phyloP scores from a whole-genome alignment of 345 rosid species.

The Chamaenerion angustifolium region DNA sequence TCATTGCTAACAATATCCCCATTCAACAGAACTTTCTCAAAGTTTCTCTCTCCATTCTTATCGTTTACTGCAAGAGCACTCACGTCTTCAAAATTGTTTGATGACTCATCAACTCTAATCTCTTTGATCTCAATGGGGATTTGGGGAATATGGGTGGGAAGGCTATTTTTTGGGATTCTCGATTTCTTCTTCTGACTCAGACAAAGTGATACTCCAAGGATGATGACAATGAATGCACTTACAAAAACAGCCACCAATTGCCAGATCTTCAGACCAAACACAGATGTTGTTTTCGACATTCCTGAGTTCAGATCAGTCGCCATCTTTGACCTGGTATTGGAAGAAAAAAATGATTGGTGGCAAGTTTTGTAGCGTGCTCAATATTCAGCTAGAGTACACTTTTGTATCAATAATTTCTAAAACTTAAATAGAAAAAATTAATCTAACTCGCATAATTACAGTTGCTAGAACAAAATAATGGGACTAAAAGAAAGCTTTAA shows the following conservation, averaged over 20 bases:
- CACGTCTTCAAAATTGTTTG: background rate
- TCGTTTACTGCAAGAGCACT: background rate
- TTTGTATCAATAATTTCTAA: background rate
- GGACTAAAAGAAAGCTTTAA: too few relatives aligned
- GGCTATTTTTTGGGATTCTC: conserved; percentile 3
- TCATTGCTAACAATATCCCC: conserved; percentile 11
- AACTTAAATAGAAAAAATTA: too few relatives aligned
- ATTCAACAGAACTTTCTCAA: conserved; percentile 10
- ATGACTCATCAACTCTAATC: conserved; percentile 11
- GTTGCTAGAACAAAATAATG: too few relatives aligned
- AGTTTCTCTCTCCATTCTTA: conserved; percentile 5
- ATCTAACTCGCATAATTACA: too few relatives aligned
- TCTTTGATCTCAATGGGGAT: conserved; percentile 13
- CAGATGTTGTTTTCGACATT: conserved; percentile 10
- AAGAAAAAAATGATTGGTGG: background rate
- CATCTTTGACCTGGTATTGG: conserved; percentile 4
- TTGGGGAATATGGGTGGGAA: conserved; percentile 10
- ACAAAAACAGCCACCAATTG: conserved; percentile 8
- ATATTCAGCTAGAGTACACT: background rate
- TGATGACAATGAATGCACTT: conserved; percentile 6
- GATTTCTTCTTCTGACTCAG: conserved; percentile 8
- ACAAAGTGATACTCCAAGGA: conserved; percentile 8
- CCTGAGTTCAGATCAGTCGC: conserved; percentile 11
- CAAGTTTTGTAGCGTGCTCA: too few relatives aligned
- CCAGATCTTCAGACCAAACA: conserved; percentile 12